These are phyloP conservation scores for Dalbergia cultrata DNA, from an alignment of 306 rosid species.

Conservation along the genomic window DNA sequence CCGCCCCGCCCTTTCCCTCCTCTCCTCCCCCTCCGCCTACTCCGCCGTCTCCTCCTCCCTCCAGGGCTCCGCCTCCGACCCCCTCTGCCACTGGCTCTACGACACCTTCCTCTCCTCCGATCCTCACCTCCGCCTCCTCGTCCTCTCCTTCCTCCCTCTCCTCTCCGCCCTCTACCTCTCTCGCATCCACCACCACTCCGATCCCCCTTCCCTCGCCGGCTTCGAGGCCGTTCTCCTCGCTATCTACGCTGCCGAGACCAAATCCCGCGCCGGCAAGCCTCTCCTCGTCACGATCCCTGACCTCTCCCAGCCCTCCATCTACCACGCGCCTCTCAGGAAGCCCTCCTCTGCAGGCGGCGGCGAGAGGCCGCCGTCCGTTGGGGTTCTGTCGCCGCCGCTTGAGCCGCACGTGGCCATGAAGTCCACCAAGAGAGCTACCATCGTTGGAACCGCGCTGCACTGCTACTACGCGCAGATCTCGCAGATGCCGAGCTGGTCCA, in stretches of 20 bases:
- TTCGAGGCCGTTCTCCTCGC: constrained; percentile 95
- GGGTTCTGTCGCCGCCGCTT: constrained; percentile 74
- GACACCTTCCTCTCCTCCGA: constrained; percentile 92
- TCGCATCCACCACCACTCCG: constrained; percentile 67
- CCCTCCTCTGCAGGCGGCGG: background rate
- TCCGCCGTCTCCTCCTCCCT: constrained; percentile 63
- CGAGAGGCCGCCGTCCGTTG: constrained; percentile 53
- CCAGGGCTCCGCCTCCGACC: constrained; percentile 86
- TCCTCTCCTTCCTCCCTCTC: constrained; percentile 89
- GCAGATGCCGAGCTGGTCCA: constrained; percentile 97
- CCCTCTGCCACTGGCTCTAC: constrained; percentile 97
- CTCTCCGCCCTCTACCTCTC: constrained; percentile 84
- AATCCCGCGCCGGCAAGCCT: constrained; percentile 84
- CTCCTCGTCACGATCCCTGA: constrained; percentile 81
- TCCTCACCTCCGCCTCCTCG: constrained; percentile 88
- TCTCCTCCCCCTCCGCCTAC: constrained; percentile 78
- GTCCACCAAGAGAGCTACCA: constrained; percentile 87
- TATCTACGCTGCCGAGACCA: constrained; percentile 82
- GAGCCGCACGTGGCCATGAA: constrained; percentile 88
- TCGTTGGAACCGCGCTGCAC: constrained; percentile 84
- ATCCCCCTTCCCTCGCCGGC: constrained; percentile 83
- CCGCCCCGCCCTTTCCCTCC: constrained; percentile 96
- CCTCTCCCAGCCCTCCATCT: constrained; percentile 88
- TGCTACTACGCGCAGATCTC: constrained; percentile 91
- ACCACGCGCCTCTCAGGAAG: constrained; percentile 69